These are phyloP conservation scores for Mucor lusitanicus DNA, from an alignment of 371 early-diverging fungal genomes.

Conservation along the genomic window DNA sequence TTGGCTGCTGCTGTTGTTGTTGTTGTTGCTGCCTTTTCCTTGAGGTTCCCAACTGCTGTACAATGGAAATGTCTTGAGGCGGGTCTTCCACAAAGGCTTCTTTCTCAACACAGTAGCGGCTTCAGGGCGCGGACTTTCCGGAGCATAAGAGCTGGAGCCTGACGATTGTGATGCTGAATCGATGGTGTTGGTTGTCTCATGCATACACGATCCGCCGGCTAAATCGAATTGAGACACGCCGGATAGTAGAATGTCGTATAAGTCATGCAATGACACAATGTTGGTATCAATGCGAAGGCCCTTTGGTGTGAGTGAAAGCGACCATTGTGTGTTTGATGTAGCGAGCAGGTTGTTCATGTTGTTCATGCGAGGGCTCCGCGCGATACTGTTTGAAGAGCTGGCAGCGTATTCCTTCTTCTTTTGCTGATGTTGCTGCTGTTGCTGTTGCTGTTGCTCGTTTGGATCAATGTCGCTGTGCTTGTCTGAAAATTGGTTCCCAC, in stretches of 20 bases:
- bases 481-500: neutral
- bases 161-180: slow-evolving; percentile 30
- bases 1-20: neutral
- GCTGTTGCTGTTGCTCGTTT: neutral
- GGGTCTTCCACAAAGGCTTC: slow-evolving; percentile 40
- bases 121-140: slow-evolving; percentile 10
- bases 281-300: slow-evolving; percentile 48
- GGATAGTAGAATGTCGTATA: slow-evolving; percentile 42
- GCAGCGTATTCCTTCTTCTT: neutral
- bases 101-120: slow-evolving; percentile 33
- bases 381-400: neutral
- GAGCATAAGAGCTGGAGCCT: slow-evolving; percentile 1
- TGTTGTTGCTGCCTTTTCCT: neutral
- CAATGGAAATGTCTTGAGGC: slow-evolving; percentile 43
- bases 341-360: slow-evolving; percentile 1
- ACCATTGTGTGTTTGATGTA: slow-evolving; percentile 35
- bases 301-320: slow-evolving; percentile 38
- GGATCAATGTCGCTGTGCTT: neutral
- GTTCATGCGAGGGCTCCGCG: neutral
- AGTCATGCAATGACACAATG: slow-evolving; percentile 41
- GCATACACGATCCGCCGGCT: neutral
- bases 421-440: neutral
- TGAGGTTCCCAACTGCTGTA: slow-evolving; percentile 50
- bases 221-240: slow-evolving; percentile 37
- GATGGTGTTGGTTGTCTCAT: neutral